Base-by-base conservation (phyloP, 2,329 filamentous ascomycete genomes). In the Lecanicillium sp. region DNA sequence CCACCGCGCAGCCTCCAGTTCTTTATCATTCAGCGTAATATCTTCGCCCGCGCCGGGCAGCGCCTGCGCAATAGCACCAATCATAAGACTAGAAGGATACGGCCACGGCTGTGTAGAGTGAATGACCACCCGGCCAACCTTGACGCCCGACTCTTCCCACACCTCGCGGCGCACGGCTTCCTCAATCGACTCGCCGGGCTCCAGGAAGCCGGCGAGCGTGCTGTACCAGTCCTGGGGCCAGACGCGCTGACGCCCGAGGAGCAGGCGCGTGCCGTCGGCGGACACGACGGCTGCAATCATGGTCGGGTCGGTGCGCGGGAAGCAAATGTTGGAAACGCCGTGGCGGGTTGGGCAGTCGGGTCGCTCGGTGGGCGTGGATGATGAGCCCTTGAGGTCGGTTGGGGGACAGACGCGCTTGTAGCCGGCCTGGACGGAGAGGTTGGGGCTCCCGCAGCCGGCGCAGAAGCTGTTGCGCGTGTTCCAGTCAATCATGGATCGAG, bases 231-330 rank as follows among this genome's bases (percentile, higher is more conserved):
- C 58, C 2, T 75, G 70, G 1, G 92, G 92, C 73, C 82, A 98
- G 38, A 85, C 75, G 62, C 84, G 85, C 54, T 85, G 79, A 12
- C 92, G 80, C 28, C 92, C 92, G 1, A 98, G 80, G 7, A 98
- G 75, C 29, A 95, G 65, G 44, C 78, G 77, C 48, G 80, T 74
- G 35, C 83, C 83, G 50, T 94, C 85, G 36, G 80, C 71, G 38
- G 84, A 94, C 22, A 96, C 76, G 9, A 95, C 82, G 1, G 89
- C 90, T 64, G 94, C 89, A 63, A 98, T 98, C 58, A 96, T 88
- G 19, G 87, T 94, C 1, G 89, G 88, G 52, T 95, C 89, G 2
- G 90, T 95, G 36, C 89, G 78, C 3, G 90, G 90, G 69, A 95
- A 96, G 54, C 75, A 83, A 38, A 95, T 71, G 62, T 98, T 98